Percentiles rank a stretch among this genome's conserved stretches.
These are phyloP conservation scores for Fomitopsis serialis DNA, from an alignment of 768 basidiomycete species.

Conservation along the genomic window DNA sequence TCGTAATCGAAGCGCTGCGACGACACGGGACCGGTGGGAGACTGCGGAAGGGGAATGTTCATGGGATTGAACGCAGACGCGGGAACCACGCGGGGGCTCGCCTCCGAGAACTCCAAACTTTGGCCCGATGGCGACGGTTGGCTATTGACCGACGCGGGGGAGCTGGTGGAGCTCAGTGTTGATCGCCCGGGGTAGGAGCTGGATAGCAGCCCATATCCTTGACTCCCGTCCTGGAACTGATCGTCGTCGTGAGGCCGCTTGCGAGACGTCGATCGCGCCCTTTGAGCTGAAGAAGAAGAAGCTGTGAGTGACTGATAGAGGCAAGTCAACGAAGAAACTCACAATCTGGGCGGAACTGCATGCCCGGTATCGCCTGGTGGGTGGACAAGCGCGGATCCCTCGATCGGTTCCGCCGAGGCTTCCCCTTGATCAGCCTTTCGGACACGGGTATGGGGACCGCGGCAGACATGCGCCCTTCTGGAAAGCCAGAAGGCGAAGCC, in stretches of 20 bases:
- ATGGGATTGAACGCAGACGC: constrained; percentile 31
- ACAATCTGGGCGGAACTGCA: constrained; percentile 27
- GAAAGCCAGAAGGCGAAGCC: constrained; percentile 10
- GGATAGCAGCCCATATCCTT: constrained; percentile 31
- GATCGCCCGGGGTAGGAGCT: constrained; percentile 28
- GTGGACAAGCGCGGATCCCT: constrained; percentile 26
- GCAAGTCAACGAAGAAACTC: constrained; percentile 12
- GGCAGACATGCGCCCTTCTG: constrained; percentile 14
- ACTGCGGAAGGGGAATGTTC: constrained; percentile 35
- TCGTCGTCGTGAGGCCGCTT: constrained; percentile 67
- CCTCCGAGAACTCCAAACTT: constrained; percentile 42
- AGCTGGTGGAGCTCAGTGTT: constrained; percentile 63
- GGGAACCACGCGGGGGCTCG: constrained; percentile 48
- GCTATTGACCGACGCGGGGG: constrained; percentile 62
- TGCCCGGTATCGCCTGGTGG: constrained; percentile 19
- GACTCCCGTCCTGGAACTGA: constrained; percentile 28
- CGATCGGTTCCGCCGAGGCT: constrained; percentile 25
- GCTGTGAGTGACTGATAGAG: constrained; percentile 1
- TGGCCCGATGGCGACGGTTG: constrained; percentile 56
- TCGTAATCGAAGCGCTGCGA: constrained; percentile 42
- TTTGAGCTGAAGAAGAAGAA: constrained; percentile 41
- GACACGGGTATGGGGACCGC: constrained; percentile 17
- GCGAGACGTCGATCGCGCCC: constrained; percentile 73
- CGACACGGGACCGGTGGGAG: constrained; percentile 46
- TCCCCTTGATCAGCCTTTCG: constrained; percentile 20